Conservation (phyloP, 2,329 filamentous ascomycete species). For the Trichophyton simii region DNA sequence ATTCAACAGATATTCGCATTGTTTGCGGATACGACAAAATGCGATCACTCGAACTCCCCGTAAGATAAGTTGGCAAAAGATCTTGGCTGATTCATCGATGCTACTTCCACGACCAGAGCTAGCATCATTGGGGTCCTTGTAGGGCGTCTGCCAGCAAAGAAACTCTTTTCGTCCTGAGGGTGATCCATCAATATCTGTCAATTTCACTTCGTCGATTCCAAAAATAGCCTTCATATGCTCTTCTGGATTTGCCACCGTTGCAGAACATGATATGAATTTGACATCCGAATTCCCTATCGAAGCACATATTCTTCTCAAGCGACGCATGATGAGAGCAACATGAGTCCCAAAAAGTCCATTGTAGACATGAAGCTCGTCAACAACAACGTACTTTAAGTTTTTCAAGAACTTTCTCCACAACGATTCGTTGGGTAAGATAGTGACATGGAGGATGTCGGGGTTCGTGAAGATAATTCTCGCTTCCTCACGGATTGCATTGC, state of each 20-base stretch:
- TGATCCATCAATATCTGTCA: conserved; percentile 86
- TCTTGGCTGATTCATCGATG: conserved; percentile 69
- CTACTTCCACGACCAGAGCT: conserved; percentile 74
- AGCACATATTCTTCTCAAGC: conserved; percentile 75
- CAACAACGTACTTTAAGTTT: conserved; percentile 80
- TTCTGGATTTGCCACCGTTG: conserved; percentile 84
- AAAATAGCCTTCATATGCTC: conserved; percentile 93
- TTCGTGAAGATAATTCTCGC: conserved; percentile 94
- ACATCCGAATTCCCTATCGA: conserved; percentile 75
- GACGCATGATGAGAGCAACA: conserved; percentile 86
- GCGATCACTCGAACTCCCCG: conserved; percentile 84
- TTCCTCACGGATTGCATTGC: conserved; percentile 72
- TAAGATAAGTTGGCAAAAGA: conserved; percentile 83
- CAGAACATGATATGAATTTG: conserved; percentile 90
- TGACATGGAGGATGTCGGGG: conserved; percentile 93
- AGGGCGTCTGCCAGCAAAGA: conserved; percentile 94
- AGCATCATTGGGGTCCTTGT: conserved; percentile 75
- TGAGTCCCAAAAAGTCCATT: conserved; percentile 91
- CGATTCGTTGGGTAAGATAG: conserved; percentile 83
- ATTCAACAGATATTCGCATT: conserved; percentile 72
- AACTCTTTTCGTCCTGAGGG: conserved; percentile 90
- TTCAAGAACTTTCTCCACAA: conserved; percentile 79
- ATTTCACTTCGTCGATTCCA: conserved; percentile 63
- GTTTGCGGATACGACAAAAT: conserved; percentile 76
- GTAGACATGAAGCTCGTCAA: conserved; percentile 88